A percentile compares a stretch with the other conserved stretches of the same genome.
Evolutionary conservation across 164 flowering plant species (phyloP).

Genomic region (Dillenia suffruticosa): DNA sequence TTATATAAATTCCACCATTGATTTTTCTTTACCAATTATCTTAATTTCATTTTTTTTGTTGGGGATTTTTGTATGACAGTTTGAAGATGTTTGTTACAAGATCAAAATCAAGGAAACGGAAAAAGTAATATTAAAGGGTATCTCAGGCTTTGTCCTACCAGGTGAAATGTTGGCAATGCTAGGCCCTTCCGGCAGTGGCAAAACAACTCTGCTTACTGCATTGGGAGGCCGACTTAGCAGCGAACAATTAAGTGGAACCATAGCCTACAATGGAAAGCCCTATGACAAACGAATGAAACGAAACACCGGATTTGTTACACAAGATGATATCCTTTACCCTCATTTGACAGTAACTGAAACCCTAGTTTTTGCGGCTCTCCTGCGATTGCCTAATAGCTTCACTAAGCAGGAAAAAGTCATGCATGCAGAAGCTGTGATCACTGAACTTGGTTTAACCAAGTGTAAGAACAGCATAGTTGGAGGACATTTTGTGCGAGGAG

Average conservation of each 20-base stretch:
- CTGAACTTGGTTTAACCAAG: constrained; percentile 42
- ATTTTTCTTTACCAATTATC: too few species aligned
- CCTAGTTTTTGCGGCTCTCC: constrained; percentile 65
- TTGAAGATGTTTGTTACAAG: constrained; percentile 50
- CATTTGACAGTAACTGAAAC: constrained; percentile 75
- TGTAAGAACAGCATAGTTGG: constrained; percentile 57
- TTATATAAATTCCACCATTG: too few species aligned
- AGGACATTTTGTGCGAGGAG: constrained; percentile 19
- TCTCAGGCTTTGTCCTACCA: constrained; percentile 56
- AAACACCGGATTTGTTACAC: constrained; percentile 72
- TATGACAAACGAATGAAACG: constrained; percentile 49
- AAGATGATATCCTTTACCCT: constrained; percentile 66
- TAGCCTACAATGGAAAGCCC: constrained; percentile 63
- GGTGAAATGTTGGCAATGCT: constrained; percentile 82
- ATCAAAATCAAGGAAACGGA: constrained; percentile 27
- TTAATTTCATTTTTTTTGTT: too few species aligned
- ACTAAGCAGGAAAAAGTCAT: constrained; percentile 33
- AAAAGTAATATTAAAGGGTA: constrained; percentile 49
- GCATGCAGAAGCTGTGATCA: constrained; percentile 50
- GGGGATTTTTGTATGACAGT: constrained; percentile 22
- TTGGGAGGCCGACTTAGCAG: constrained; percentile 54
- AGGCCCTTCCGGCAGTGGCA: constrained; percentile 92
- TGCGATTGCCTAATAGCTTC: constrained; percentile 53
- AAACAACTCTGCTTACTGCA: constrained; percentile 74
- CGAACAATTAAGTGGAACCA: constrained; percentile 39